phyloP scores from a whole-genome alignment of 345 rosid species.

The Eucalyptus pumila region DNA sequence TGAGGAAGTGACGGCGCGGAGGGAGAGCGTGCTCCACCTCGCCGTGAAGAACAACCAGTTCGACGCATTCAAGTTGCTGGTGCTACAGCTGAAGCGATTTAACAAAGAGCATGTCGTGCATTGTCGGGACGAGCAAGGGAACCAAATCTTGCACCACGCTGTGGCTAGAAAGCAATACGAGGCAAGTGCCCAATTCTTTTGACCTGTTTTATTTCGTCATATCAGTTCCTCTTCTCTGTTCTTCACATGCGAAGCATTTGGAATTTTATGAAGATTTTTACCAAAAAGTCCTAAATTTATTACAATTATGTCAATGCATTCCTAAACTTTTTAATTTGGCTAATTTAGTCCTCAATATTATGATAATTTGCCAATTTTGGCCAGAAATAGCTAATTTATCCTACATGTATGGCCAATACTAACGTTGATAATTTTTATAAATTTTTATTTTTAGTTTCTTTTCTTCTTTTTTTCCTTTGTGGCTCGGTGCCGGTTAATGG shows the following conservation, averaged over 20 bases:
- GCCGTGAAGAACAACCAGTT: slow-evolving; percentile 17
- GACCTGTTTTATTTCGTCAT: neutral
- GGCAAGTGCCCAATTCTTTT: neutral
- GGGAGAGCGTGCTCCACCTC: slow-evolving; percentile 23
- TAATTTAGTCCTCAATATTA: too few relatives aligned
- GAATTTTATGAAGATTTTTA: neutral
- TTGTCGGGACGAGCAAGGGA: slow-evolving; percentile 9
- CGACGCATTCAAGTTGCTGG: slow-evolving; percentile 8
- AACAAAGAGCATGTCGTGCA: slow-evolving; percentile 10
- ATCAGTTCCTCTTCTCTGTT: neutral
- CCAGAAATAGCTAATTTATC: too few relatives aligned
- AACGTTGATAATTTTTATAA: too few relatives aligned
- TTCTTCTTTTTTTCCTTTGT: neutral
- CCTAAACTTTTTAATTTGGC: too few relatives aligned
- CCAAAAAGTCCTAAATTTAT: neutral
- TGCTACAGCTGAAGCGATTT: slow-evolving; percentile 3
- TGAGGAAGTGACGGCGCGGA: slow-evolving; percentile 4
- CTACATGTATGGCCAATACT: too few relatives aligned
- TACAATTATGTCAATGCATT: neutral
- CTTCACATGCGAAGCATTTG: neutral
- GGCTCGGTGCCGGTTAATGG: neutral
- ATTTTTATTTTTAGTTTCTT: too few relatives aligned
- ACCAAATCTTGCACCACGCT: slow-evolving; percentile 18
- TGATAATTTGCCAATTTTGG: neutral
- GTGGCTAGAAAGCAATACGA: slow-evolving; percentile 15